Conservation (phyloP, 805 yeast genomes). For the Metschnikowia reukaufii region DNA sequence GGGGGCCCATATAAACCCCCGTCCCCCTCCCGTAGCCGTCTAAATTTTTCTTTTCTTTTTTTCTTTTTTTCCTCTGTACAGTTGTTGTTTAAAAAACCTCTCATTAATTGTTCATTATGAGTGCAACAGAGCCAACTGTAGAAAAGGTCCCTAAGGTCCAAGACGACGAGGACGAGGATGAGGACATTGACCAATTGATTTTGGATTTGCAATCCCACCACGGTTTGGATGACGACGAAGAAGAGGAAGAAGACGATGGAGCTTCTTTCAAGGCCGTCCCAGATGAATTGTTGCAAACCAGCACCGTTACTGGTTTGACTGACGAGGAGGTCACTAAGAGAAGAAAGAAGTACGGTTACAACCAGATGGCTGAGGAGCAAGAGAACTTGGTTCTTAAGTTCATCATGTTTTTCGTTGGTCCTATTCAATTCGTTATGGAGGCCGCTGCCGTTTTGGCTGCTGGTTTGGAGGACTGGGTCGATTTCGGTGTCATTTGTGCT, state of each 20-base stretch:
- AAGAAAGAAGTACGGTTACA: constrained; percentile 87
- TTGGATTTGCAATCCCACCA: constrained; percentile 75
- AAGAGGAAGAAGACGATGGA: constrained; percentile 33
- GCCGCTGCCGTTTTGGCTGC: constrained; percentile 95
- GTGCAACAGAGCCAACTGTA: constrained; percentile 52
- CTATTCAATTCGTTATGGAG: constrained; percentile 96
- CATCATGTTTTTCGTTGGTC: constrained; percentile 87
- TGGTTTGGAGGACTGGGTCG: constrained; percentile 97
- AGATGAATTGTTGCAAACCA: constrained; percentile 81
- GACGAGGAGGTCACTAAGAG: constrained; percentile 76
- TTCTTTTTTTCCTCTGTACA: constrained; percentile 9
- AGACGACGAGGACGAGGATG: constrained; percentile 51
- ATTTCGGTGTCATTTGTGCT: constrained; percentile 96
- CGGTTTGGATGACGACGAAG: constrained; percentile 32
- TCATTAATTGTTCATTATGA: constrained; percentile 20
- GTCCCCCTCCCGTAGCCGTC: constrained; percentile 6
- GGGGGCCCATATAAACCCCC: constrained; percentile 18
- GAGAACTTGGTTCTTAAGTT: constrained; percentile 80
- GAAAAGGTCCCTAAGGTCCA: constrained; percentile 51
- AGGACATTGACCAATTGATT: constrained; percentile 61
- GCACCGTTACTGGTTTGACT: constrained; percentile 73
- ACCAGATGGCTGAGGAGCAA: constrained; percentile 87
- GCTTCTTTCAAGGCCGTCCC: constrained; percentile 68
- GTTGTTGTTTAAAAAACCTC: constrained; percentile 14
- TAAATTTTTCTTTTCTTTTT: constrained; percentile 5